Conservation (phyloP, 2,329 filamentous ascomycete species). For the Nannizzia gypsea region DNA sequence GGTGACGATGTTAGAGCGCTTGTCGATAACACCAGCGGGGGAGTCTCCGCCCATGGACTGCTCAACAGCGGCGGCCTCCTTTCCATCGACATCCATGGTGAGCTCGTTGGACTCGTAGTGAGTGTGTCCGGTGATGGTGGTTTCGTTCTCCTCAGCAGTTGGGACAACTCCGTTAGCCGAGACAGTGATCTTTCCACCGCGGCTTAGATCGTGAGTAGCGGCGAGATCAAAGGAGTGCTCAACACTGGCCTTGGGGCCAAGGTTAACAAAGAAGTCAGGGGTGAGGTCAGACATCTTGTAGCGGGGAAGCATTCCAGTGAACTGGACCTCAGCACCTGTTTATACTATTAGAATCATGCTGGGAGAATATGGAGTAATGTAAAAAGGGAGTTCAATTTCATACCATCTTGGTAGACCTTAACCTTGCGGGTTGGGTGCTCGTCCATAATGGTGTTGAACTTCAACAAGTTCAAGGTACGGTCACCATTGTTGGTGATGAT, state of each 20-base stretch:
- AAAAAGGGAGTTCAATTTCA: too few species aligned
- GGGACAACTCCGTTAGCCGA: conserved; percentile 6
- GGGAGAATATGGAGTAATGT: neutral
- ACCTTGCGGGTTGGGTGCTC: conserved; percentile 7
- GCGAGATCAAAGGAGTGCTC: conserved; percentile 10
- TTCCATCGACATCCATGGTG: conserved; percentile 46
- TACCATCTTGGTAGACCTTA: conserved; percentile 11
- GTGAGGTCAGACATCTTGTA: conserved; percentile 2
- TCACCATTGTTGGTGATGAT: conserved; percentile 9
- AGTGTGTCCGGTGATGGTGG: conserved; percentile 43
- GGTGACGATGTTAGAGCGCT: conserved; percentile 21
- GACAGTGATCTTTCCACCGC: conserved; percentile 7
- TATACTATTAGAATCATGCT: neutral
- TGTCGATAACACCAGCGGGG: conserved; percentile 2
- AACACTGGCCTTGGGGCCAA: conserved; percentile 8
- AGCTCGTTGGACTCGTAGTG: conserved; percentile 49
- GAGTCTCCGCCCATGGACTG: conserved; percentile 29
- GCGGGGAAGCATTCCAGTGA: conserved; percentile 7
- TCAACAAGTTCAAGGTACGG: conserved; percentile 5
- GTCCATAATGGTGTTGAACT: conserved; percentile 11
- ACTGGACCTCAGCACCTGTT: conserved; percentile 7
- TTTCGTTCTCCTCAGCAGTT: conserved; percentile 24
- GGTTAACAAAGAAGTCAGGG: neutral
- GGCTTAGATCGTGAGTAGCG: conserved; percentile 8
- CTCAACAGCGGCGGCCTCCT: conserved; percentile 41